These are phyloP conservation scores for Gastrodia elata DNA, from an alignment of 106 monocot genomes.

Conservation along the genomic window DNA sequence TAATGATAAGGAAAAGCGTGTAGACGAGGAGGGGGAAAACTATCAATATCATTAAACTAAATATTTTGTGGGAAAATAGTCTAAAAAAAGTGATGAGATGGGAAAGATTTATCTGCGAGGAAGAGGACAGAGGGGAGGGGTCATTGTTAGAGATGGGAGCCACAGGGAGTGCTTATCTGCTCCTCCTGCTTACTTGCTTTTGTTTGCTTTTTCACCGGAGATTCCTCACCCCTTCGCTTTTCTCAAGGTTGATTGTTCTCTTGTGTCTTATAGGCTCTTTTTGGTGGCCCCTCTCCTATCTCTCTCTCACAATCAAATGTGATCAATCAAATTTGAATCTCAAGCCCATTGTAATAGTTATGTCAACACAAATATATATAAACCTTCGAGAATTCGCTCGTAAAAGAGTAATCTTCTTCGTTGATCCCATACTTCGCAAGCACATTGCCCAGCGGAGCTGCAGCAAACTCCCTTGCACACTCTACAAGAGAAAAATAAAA, in stretches of 20 bases:
- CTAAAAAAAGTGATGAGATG: too few relatives aligned
- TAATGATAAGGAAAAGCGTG: not conserved
- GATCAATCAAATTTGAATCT: too few relatives aligned
- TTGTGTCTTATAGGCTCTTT: conserved; percentile 4
- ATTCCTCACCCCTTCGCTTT: not conserved
- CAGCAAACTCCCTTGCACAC: too few relatives aligned
- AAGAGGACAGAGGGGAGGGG: not conserved
- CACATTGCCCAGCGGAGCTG: too few relatives aligned
- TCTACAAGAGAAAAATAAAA: too few relatives aligned
- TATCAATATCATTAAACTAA: not conserved
- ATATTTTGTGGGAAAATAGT: not conserved
- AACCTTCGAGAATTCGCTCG: too few relatives aligned
- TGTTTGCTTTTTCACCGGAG: not conserved
- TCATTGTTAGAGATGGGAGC: not conserved
- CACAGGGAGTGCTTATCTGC: not conserved
- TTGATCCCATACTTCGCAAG: too few relatives aligned
- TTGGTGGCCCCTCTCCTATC: not conserved
- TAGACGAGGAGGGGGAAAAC: not conserved
- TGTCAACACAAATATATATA: too few relatives aligned
- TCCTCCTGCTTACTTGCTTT: conserved; percentile 1
- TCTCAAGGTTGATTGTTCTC: conserved; percentile 9
- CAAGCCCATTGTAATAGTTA: too few relatives aligned
- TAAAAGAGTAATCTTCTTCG: too few relatives aligned
- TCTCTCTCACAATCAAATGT: too few relatives aligned
- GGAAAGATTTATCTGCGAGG: not conserved